These are phyloP conservation scores for Aspergillus taichungensis DNA, from an alignment of 495 filamentous ascomycete species.

Conservation along the genomic window DNA sequence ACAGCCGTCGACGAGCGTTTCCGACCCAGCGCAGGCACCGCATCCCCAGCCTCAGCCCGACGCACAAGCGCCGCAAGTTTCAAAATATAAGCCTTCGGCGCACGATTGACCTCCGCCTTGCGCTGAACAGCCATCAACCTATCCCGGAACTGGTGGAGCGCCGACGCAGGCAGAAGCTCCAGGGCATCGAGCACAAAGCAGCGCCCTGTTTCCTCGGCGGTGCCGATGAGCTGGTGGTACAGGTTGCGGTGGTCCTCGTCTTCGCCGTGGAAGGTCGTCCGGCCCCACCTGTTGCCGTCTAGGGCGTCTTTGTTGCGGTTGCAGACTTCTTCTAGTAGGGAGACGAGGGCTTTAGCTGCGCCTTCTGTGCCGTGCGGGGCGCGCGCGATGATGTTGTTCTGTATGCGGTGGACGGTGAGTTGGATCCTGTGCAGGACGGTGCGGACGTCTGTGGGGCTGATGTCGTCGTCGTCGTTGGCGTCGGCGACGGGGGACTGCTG, in stretches of 20 bases:
- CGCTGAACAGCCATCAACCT: slow-evolving; percentile 27
- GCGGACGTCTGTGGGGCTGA: slow-evolving; percentile 15
- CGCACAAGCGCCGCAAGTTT: slow-evolving; percentile 25
- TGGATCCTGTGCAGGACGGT: slow-evolving; percentile 29
- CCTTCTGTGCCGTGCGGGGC: slow-evolving; percentile 30
- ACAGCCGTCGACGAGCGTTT: slow-evolving; percentile 29
- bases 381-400: slow-evolving; percentile 25
- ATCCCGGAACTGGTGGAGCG: slow-evolving; percentile 23
- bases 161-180: slow-evolving; percentile 22
- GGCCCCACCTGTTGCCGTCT: slow-evolving; percentile 29
- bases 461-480: slow-evolving; percentile 2
- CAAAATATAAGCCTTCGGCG: slow-evolving; percentile 28
- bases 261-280: slow-evolving; percentile 30
- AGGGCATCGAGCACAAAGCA: slow-evolving; percentile 39
- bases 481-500: no score
- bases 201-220: slow-evolving; percentile 23
- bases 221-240: slow-evolving; percentile 39
- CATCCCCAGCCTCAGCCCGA: slow-evolving; percentile 22
- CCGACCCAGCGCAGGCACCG: slow-evolving; percentile 16
- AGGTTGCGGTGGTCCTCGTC: slow-evolving; percentile 43
- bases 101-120: slow-evolving; percentile 33
- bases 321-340: slow-evolving; percentile 34
- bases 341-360: slow-evolving; percentile 33
- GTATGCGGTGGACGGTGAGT: slow-evolving; percentile 26
- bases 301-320: slow-evolving; percentile 39